Base-by-base conservation (phyloP, 306 rosid genomes). In the Quercus berberidifolia region DNA sequence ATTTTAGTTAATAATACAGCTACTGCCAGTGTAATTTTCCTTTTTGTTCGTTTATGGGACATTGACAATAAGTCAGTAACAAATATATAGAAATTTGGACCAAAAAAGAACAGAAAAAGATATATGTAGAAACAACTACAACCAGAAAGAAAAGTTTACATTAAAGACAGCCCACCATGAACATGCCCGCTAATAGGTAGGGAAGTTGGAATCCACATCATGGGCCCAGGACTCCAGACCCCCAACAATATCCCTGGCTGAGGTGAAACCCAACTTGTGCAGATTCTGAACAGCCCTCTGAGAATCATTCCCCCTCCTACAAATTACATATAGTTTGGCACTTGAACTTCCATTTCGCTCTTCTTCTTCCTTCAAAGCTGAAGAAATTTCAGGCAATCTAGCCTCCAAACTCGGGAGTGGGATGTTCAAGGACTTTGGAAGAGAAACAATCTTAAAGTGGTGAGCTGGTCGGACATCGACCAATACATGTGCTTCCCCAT, bases 221-320 rank as follows among this genome's bases (percentile, higher is more conserved):
- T 82, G 75, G 7, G 93, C 84, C 98, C 99, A 95, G 71, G 94
- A 87, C 76, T 91, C 99, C 33, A 91, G 38, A 23, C 99, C 99
- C 23, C 97, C 99, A 46, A 90, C 78, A 55, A 95, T 90, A 78
- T 93, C 98, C 85, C 81, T 95, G 75, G 97, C 96, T 67, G 92
- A 91, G 56, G 79, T 55, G 72, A 89, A 91, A 26, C 98, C 98
- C 87, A 80, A 73, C 79, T 90, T 89, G 72, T 89, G 94, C 80
- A 95, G 98, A 78, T 25, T 64, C 87, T 85, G 88, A 83, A 93
- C 94, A 43, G 99, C 99, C 84, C 90, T 90, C 81, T 95, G 98
- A 55, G 99, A 95, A 91, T 95, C 99, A 87, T 95, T 95, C 54
- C 98, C 99, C 71, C 98, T 88, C 84, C 97, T 86, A 80, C 99